A percentile compares a stretch with the other conserved stretches of the same genome.
Conservation (phyloP, 768 basidiomycete genomes). For the Royoungia palumana region DNA sequence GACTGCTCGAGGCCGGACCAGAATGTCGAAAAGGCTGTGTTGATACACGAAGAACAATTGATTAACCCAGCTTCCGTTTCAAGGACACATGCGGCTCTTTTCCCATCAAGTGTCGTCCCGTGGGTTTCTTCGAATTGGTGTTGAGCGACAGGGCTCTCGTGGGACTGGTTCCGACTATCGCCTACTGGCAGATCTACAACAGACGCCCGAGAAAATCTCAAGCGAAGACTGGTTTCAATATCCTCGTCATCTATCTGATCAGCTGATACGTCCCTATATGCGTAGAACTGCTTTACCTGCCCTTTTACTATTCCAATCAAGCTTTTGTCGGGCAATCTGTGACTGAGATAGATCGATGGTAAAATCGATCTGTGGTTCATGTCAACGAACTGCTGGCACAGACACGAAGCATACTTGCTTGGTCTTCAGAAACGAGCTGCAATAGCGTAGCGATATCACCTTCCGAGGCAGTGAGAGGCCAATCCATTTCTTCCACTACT, state of each 20-base stretch:
- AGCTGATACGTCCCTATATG: constrained; percentile 2
- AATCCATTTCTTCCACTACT: constrained; percentile 61
- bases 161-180: constrained; percentile 9
- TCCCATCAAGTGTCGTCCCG: constrained; percentile 41
- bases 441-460: constrained; percentile 78
- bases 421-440: constrained; percentile 78
- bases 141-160: constrained; percentile 11
- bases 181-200: constrained; percentile 7
- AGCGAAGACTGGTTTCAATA: constrained; percentile 65
- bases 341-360: constrained; percentile 63
- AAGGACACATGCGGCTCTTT: constrained; percentile 47
- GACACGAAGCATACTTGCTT: constrained; percentile 40
- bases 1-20: constrained; percentile 16
- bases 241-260: constrained; percentile 69
- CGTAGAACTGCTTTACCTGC: constrained; percentile 49
- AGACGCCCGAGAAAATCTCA: constrained; percentile 36
- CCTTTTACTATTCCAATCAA: constrained; percentile 90
- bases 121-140: constrained; percentile 34
- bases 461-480: constrained; percentile 76
- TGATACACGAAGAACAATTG: constrained; percentile 33
- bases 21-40: constrained; percentile 19
- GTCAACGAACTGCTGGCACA: neutral
- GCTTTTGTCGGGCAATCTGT: constrained; percentile 47
- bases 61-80: constrained; percentile 25
- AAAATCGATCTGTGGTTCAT: constrained; percentile 59